Percentiles rank a stretch among this genome's conserved stretches.
Conservation (phyloP, 768 basidiomycete species). For the Dictyophora rubrovolvata region DNA sequence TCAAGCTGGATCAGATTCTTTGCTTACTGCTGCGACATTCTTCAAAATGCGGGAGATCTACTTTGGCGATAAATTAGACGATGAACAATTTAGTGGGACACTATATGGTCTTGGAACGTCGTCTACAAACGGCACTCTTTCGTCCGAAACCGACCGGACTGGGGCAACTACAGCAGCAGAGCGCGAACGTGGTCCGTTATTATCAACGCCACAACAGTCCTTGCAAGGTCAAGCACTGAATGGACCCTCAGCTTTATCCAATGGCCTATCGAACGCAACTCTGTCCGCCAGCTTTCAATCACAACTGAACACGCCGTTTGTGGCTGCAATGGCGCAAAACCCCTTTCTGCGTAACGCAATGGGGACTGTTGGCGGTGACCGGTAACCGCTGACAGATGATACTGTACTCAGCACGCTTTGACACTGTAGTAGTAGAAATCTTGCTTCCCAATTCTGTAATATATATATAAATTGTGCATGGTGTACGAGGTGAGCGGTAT, state of each 20-base stretch:
- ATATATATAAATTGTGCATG: background rate
- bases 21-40: conserved; percentile 87
- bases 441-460: background rate
- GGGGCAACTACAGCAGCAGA: conserved; percentile 8
- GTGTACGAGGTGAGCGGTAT: background rate
- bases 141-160: conserved; percentile 31
- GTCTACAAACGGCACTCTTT: conserved; percentile 31
- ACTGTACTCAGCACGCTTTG: conserved; percentile 21
- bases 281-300: conserved; percentile 4
- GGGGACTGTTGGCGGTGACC: conserved; percentile 9
- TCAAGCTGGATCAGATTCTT: conserved; percentile 95
- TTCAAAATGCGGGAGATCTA: conserved; percentile 93
- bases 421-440: background rate
- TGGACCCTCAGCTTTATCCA: conserved; percentile 1
- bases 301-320: conserved; percentile 7
- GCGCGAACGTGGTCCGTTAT: conserved; percentile 4
- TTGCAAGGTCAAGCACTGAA: background rate
- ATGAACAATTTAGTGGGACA: conserved; percentile 70
- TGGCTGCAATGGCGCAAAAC: conserved; percentile 3
- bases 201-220: conserved; percentile 4
- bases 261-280: background rate
- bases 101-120: conserved; percentile 70
- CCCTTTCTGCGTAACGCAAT: conserved; percentile 8
- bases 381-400: conserved; percentile 10
- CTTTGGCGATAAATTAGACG: conserved; percentile 85